Percentiles rank a stretch among this genome's conserved stretches.
These are phyloP conservation scores for Tetracladium marchalianum DNA, from an alignment of 495 filamentous ascomycete genomes.

Conservation along the genomic window DNA sequence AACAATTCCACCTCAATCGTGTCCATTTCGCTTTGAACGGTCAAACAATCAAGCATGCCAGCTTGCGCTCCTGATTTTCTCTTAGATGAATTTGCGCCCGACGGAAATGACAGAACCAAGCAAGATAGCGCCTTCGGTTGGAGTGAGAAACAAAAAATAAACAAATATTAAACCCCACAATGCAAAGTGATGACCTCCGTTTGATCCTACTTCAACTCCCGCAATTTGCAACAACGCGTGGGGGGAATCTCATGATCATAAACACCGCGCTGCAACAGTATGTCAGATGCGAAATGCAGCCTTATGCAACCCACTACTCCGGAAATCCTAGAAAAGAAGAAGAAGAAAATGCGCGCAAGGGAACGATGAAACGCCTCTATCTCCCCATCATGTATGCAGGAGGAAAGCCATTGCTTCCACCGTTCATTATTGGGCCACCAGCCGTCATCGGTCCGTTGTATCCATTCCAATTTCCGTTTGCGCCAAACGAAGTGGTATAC, in stretches of 20 bases:
- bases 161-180: constrained; percentile 15
- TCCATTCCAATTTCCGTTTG: constrained; percentile 32
- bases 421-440: constrained; percentile 33
- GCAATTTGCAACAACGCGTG: constrained; percentile 17
- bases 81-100: constrained; percentile 11
- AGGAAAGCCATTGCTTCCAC: constrained; percentile 38
- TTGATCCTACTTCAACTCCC: constrained; percentile 20
- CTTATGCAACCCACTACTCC: constrained; percentile 17
- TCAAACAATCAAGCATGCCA: constrained; percentile 14
- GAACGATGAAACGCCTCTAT: constrained; percentile 19
- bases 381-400: constrained; percentile 52
- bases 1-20: constrained; percentile 1
- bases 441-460: constrained; percentile 27
- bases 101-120: constrained; percentile 19
- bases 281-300: constrained; percentile 18
- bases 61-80: constrained; percentile 20
- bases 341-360: constrained; percentile 1
- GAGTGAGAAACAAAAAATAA: constrained; percentile 7
- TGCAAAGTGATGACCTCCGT: constrained; percentile 9
- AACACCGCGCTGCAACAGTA: constrained; percentile 21
- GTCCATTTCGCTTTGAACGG: constrained; percentile 1
- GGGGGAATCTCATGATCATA: constrained; percentile 24
- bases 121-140: constrained; percentile 7
- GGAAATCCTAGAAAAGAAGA: constrained; percentile 11
- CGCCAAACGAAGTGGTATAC: constrained; percentile 33